Percentiles rank a stretch among this genome's conserved stretches.
phyloP scores from a whole-genome alignment of 2,329 filamentous ascomycete species.

The Botrytis byssoidea region DNA sequence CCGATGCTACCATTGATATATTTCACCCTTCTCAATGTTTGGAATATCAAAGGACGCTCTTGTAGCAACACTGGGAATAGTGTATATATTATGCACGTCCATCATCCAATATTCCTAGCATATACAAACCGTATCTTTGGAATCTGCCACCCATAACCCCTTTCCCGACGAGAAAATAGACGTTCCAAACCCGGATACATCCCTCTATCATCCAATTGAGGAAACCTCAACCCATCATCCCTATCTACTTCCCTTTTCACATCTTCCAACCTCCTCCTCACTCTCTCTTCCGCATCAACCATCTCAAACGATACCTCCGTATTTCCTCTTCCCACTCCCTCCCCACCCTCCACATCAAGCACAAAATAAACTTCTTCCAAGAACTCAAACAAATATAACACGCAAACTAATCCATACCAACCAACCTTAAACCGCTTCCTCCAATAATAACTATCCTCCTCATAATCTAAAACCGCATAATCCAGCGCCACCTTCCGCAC shows the following conservation, averaged over 20 bases:
- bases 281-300: slow-evolving; percentile 1
- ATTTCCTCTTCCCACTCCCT: neutral
- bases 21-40: neutral
- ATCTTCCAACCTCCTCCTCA: slow-evolving; percentile 5
- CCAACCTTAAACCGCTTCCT: neutral
- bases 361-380: slow-evolving; percentile 18
- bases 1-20: neutral
- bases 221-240: neutral
- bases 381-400: slow-evolving; percentile 1
- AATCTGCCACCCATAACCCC: neutral
- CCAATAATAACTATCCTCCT: neutral
- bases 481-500: slow-evolving; percentile 13
- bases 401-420: neutral
- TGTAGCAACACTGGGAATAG: neutral
- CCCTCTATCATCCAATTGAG: slow-evolving; percentile 16
- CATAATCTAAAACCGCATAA: slow-evolving; percentile 15
- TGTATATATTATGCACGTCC: neutral
- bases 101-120: slow-evolving; percentile 9
- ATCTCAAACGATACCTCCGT: neutral
- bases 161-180: neutral
- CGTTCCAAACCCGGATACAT: slow-evolving; percentile 6
- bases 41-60: neutral
- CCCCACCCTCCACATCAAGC: slow-evolving; percentile 3
- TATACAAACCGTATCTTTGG: slow-evolving; percentile 14
- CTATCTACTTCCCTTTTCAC: neutral